Evolutionary conservation across 148 eudicot species (phyloP).

Genomic region (Fallopia convolvulus): DNA sequence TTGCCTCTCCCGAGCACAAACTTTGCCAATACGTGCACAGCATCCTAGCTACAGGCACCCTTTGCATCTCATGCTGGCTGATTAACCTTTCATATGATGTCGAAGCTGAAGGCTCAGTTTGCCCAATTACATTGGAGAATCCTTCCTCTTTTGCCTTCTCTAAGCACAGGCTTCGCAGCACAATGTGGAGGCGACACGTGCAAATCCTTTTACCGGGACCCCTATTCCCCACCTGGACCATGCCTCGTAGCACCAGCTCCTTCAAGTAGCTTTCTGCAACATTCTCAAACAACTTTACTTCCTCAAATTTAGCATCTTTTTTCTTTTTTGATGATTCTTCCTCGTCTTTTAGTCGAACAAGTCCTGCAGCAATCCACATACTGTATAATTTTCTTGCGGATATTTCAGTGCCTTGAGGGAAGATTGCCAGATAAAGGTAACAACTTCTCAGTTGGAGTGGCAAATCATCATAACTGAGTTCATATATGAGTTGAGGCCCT

Average conservation of each 20-base stretch:
- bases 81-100: not conserved
- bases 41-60: not conserved
- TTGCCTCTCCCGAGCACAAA: not conserved
- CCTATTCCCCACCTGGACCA: not conserved
- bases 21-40: not conserved
- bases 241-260: constrained; percentile 4
- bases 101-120: not conserved
- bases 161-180: not conserved
- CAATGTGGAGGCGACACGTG: not conserved
- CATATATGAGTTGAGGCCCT: not conserved
- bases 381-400: not conserved
- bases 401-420: constrained; percentile 5
- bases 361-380: constrained; percentile 2
- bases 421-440: not conserved
- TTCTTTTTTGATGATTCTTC: not conserved
- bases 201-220: not conserved
- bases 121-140: not conserved
- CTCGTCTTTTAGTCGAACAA: not conserved
- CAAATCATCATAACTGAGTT: not conserved
- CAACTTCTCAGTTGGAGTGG: not conserved
- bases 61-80: not conserved
- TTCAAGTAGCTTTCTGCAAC: constrained; percentile 10
- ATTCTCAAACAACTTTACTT: not conserved
- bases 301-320: not conserved
- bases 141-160: not conserved